phyloP scores from a whole-genome alignment of 2,329 filamentous ascomycete genomes.

The Hymenoscyphus fructigenus region DNA sequence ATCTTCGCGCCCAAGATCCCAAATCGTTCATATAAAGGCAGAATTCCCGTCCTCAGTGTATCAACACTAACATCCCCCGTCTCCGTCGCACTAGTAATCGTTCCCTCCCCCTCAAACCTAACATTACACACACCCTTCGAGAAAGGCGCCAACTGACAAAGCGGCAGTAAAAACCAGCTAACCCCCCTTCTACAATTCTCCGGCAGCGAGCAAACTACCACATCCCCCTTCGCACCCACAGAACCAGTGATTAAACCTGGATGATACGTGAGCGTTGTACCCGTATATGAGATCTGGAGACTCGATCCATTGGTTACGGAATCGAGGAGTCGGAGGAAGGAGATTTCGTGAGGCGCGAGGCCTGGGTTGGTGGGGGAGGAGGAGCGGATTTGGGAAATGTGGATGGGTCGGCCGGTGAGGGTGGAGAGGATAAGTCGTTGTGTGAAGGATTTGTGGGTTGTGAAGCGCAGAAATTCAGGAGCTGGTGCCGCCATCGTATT shows the following conservation, averaged over 20 bases:
- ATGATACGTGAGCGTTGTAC: conserved; percentile 87
- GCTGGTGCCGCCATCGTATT: conserved; percentile 32
- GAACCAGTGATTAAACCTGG: conserved; percentile 90
- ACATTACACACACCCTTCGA: conserved; percentile 90
- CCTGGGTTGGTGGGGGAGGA: conserved; percentile 83
- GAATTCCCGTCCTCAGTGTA: conserved; percentile 86
- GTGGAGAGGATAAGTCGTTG: conserved; percentile 87
- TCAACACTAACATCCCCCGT: conserved; percentile 88
- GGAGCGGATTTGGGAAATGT: conserved; percentile 91
- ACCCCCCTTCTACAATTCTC: conserved; percentile 76
- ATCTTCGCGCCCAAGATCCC: conserved; percentile 78
- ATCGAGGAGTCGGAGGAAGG: conserved; percentile 91
- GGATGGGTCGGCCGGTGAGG: conserved; percentile 82
- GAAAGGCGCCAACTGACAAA: conserved; percentile 90
- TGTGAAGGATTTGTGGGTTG: conserved; percentile 77
- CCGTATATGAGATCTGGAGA: conserved; percentile 95
- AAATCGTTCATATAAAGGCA: conserved; percentile 87
- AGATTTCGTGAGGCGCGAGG: conserved; percentile 89
- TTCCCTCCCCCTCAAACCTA: conserved; percentile 83
- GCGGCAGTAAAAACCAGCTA: conserved; percentile 86
- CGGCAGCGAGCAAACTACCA: conserved; percentile 79
- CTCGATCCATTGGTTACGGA: conserved; percentile 91
- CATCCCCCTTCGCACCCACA: conserved; percentile 66
- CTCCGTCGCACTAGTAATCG: conserved; percentile 84
- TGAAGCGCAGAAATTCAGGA: conserved; percentile 67